Percentiles rank a stretch among this genome's conserved stretches.
These are phyloP conservation scores for Cylindrotheca closterium DNA, from an alignment of 108 stramenopile species.

Conservation along the genomic window DNA sequence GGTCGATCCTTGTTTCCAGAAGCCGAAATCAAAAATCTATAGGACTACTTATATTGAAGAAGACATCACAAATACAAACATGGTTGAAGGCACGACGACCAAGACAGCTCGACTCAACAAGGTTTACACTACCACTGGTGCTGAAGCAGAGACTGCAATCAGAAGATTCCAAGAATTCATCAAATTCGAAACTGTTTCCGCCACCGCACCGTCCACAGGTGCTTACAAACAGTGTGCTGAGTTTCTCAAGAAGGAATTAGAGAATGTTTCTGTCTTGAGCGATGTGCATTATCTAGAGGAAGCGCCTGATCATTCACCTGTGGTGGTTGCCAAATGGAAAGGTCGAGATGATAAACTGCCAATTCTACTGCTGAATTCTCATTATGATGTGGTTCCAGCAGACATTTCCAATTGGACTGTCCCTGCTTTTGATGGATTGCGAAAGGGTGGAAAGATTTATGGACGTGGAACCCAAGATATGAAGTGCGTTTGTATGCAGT, in stretches of 20 bases:
- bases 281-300: constrained; percentile 46
- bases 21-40: no score
- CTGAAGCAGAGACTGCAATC: constrained; percentile 50
- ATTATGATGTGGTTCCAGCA: constrained; percentile 97
- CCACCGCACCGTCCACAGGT: constrained; percentile 68
- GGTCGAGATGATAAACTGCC: constrained; percentile 77
- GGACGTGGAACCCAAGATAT: constrained; percentile 96
- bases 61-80: neutral
- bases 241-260: constrained; percentile 53
- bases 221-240: constrained; percentile 74
- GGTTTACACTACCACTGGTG: neutral
- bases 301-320: constrained; percentile 74
- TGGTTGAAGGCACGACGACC: neutral
- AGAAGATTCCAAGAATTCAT: constrained; percentile 64
- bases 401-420: constrained; percentile 65
- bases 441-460: constrained; percentile 84
- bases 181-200: constrained; percentile 74
- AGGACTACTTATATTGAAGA: no score
- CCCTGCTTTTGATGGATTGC: constrained; percentile 80
- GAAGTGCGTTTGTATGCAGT: constrained; percentile 97
- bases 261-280: constrained; percentile 30
- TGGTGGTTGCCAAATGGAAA: constrained; percentile 85
- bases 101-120: neutral
- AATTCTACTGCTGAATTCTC: constrained; percentile 87
- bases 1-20: no score